Percentiles rank a stretch among this genome's conserved stretches.
These are phyloP conservation scores for Cicer arietinum DNA, from an alignment of 306 rosid genomes.

Conservation along the genomic window DNA sequence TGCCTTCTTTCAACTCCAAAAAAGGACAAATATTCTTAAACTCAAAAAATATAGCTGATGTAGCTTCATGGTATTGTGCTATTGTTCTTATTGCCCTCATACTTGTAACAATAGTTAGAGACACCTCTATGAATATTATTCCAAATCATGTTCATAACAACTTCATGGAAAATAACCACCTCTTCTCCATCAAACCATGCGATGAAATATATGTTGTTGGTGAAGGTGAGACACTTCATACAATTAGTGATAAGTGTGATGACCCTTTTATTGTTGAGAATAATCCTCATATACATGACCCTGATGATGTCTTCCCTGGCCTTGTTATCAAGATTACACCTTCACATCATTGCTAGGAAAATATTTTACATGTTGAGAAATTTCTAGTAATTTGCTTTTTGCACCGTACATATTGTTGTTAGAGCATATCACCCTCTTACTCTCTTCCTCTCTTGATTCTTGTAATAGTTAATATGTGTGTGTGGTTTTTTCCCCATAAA, in stretches of 20 bases:
- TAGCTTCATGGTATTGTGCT: constrained; percentile 58
- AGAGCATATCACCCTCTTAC: background rate
- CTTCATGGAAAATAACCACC: constrained; percentile 10
- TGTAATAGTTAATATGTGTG: background rate
- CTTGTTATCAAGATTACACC: constrained; percentile 45
- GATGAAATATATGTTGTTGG: constrained; percentile 65
- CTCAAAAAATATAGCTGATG: constrained; percentile 45
- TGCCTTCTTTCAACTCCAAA: constrained; percentile 40
- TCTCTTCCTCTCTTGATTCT: constrained; percentile 4
- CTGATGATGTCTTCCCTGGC: constrained; percentile 54
- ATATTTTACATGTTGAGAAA: background rate
- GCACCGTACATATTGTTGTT: background rate
- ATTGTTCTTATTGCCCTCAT: constrained; percentile 46
- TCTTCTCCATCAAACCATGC: constrained; percentile 38
- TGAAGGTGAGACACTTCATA: constrained; percentile 64
- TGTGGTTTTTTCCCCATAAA: background rate
- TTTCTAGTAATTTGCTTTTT: background rate
- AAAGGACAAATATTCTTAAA: background rate
- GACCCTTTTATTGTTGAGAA: constrained; percentile 65
- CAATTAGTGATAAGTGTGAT: constrained; percentile 59
- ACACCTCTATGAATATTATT: constrained; percentile 2
- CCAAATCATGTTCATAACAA: background rate
- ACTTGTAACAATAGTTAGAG: constrained; percentile 35
- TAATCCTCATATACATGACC: constrained; percentile 66
- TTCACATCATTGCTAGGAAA: background rate